These are phyloP conservation scores for Exidia glandulosa DNA, from an alignment of 768 basidiomycete species.

Conservation along the genomic window DNA sequence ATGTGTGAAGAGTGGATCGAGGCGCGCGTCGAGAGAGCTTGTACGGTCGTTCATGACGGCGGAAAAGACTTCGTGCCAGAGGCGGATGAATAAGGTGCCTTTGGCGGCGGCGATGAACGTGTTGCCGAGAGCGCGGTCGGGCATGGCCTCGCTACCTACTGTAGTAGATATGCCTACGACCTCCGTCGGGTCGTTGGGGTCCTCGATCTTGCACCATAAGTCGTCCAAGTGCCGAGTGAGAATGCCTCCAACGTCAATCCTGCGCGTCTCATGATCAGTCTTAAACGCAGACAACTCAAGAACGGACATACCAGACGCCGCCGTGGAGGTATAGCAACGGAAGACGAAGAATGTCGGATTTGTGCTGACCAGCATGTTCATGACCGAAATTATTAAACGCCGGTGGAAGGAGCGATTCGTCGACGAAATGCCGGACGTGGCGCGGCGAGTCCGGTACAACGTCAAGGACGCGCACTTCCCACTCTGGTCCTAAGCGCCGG, in stretches of 20 bases:
- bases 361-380: background rate
- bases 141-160: background rate
- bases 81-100: background rate
- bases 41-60: background rate
- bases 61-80: background rate
- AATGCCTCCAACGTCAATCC: background rate
- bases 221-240: background rate
- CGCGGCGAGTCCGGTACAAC: background rate
- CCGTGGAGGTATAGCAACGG: background rate
- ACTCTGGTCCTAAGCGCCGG: background rate
- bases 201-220: background rate
- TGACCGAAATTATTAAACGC: background rate
- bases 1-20: background rate
- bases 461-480: background rate
- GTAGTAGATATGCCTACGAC: background rate
- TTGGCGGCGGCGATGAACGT: background rate
- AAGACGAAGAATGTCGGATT: background rate
- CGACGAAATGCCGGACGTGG: background rate
- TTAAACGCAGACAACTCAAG: background rate
- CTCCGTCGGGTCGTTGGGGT: background rate
- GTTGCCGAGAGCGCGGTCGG: background rate
- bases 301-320: background rate
- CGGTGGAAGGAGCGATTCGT: background rate
- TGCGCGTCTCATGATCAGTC: background rate
- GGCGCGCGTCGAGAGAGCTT: background rate